Percentiles rank a stretch among this genome's conserved stretches.
phyloP scores from a whole-genome alignment of 2,329 filamentous ascomycete genomes.

The Amauroascus niger region DNA sequence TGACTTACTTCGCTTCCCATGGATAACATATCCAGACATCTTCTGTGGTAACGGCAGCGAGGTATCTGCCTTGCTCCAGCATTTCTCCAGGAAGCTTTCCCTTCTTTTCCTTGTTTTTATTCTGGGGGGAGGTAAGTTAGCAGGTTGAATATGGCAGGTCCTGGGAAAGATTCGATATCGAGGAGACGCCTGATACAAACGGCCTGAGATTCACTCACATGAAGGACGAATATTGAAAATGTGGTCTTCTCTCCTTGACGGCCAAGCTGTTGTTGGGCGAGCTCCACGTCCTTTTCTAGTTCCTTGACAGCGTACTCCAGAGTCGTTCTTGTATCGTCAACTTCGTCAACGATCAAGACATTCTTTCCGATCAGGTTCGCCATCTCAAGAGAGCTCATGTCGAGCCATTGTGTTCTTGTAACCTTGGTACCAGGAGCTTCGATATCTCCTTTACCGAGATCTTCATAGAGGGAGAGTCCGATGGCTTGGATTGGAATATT shows the following conservation, averaged over 20 bases:
- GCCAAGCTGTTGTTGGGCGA: slow-evolving; percentile 64
- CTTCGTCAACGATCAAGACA: slow-evolving; percentile 87
- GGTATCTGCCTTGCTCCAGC: slow-evolving; percentile 61
- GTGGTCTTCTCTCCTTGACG: slow-evolving; percentile 62
- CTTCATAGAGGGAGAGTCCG: slow-evolving; percentile 92
- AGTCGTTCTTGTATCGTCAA: slow-evolving; percentile 89
- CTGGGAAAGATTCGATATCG: background rate
- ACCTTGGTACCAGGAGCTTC: slow-evolving; percentile 87
- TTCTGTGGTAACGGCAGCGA: slow-evolving; percentile 76
- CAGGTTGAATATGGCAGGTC: background rate
- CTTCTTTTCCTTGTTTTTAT: slow-evolving; percentile 97
- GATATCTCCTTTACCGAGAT: slow-evolving; percentile 55
- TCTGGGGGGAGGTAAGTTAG: slow-evolving; percentile 45
- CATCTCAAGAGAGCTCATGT: slow-evolving; percentile 78
- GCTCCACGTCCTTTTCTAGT: slow-evolving; percentile 86
- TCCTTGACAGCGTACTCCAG: slow-evolving; percentile 89
- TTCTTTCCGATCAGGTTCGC: slow-evolving; percentile 82
- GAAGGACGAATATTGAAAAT: slow-evolving; percentile 91
- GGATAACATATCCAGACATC: slow-evolving; percentile 99
- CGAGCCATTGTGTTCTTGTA: slow-evolving; percentile 95
- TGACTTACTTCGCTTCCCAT: slow-evolving; percentile 72
- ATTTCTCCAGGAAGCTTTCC: slow-evolving; percentile 70
- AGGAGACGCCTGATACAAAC: background rate
- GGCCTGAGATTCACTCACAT: slow-evolving; percentile 48
- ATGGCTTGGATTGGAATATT: slow-evolving; percentile 99